These are phyloP conservation scores for Brasenia schreberi DNA, from an alignment of 164 flowering plant species.

Conservation along the genomic window DNA sequence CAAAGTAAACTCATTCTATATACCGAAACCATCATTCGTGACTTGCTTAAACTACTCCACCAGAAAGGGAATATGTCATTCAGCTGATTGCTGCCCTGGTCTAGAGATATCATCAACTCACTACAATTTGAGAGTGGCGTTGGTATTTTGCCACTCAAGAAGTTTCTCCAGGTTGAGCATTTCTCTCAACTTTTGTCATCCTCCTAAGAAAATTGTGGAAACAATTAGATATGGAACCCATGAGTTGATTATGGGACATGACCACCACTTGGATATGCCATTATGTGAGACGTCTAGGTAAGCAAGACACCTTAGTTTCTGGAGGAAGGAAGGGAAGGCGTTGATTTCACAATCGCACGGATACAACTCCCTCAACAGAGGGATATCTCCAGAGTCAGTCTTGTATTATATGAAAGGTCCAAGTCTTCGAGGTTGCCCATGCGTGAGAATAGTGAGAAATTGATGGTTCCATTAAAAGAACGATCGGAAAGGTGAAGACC, in stretches of 20 bases:
- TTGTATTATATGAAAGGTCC: not conserved
- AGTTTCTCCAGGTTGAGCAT: not conserved
- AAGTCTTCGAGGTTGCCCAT: not conserved
- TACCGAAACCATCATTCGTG: conserved; percentile 57
- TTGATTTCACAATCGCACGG: not conserved
- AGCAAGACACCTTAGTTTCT: not conserved
- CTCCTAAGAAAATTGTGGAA: not conserved
- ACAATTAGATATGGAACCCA: not conserved
- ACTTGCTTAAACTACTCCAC: not conserved
- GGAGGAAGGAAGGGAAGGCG: not conserved
- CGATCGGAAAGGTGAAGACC: not conserved
- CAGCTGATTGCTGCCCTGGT: not conserved
- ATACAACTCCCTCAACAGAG: not conserved
- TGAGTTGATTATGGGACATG: not conserved
- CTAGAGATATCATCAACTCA: not conserved
- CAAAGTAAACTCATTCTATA: too few relatives aligned
- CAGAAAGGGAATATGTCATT: not conserved
- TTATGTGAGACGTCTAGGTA: not conserved
- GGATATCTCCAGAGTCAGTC: not conserved
- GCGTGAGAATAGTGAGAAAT: not conserved
- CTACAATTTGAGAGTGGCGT: not conserved
- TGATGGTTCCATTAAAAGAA: not conserved
- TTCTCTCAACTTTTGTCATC: not conserved
- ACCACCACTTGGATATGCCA: not conserved
- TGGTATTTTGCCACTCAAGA: not conserved